Conservation (phyloP, 2,329 filamentous ascomycete genomes). For the Cercospora berteroae region DNA sequence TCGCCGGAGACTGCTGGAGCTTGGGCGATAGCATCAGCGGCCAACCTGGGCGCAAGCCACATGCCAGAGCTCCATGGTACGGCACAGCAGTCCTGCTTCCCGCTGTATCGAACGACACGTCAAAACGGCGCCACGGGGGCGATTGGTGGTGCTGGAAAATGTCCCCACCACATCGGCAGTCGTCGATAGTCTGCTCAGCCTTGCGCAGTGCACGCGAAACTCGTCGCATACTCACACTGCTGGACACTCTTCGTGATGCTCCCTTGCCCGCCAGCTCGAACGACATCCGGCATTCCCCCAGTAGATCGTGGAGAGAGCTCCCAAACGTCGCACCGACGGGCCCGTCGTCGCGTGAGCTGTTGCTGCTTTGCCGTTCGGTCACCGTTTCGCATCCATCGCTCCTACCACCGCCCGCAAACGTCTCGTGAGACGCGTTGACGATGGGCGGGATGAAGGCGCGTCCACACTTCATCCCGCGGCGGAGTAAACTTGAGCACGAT, state of each 20-base stretch:
- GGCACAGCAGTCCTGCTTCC: not conserved
- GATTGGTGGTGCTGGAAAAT: not conserved
- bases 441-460: not conserved
- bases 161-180: not conserved
- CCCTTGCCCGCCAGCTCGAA: not conserved
- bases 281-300: not conserved
- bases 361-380: not conserved
- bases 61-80: not conserved
- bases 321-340: not conserved
- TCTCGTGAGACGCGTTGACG: not conserved
- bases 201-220: not conserved
- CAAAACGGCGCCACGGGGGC: not conserved
- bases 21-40: not conserved
- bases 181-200: not conserved
- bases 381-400: not conserved
- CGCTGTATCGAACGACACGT: not conserved
- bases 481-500: conserved; percentile 1
- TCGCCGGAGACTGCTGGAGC: not conserved
- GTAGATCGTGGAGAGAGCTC: conserved; percentile 5
- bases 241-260: not conserved
- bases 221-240: too few species aligned
- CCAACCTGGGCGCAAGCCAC: not conserved
- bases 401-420: not conserved
- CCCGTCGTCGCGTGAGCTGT: not conserved
- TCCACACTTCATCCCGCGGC: not conserved